These are phyloP conservation scores for Albophoma yamanashiensis DNA, from an alignment of 2,329 filamentous ascomycete genomes.

Conservation along the genomic window DNA sequence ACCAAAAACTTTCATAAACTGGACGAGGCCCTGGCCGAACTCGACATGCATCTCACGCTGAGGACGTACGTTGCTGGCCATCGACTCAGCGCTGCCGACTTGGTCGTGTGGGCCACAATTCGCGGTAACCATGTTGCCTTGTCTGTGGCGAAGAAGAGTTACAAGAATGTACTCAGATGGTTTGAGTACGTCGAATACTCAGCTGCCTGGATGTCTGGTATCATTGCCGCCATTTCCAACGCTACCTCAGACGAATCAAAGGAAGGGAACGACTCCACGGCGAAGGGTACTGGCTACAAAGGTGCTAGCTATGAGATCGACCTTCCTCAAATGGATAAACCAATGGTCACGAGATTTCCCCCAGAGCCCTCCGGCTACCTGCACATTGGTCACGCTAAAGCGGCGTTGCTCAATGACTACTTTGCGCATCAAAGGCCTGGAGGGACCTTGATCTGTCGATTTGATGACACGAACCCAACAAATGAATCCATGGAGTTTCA, in stretches of 20 bases:
- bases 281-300: slow-evolving; percentile 35
- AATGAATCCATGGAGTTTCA: slow-evolving; percentile 91
- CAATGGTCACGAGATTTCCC: slow-evolving; percentile 75
- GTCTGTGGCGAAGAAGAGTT: slow-evolving; percentile 61
- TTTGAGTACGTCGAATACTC: slow-evolving; percentile 67
- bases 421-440: slow-evolving; percentile 85
- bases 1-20: slow-evolving; percentile 61
- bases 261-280: slow-evolving; percentile 50
- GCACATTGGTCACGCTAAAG: slow-evolving; percentile 85
- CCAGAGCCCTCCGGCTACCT: slow-evolving; percentile 85
- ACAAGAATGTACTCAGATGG: slow-evolving; percentile 68
- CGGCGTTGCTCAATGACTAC: slow-evolving; percentile 78
- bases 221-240: slow-evolving; percentile 44
- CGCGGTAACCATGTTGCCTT: slow-evolving; percentile 66
- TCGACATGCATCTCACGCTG: slow-evolving; percentile 71
- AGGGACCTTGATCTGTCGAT: slow-evolving; percentile 72
- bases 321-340: slow-evolving; percentile 66
- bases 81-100: slow-evolving; percentile 59
- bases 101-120: slow-evolving; percentile 66
- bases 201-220: slow-evolving; percentile 59
- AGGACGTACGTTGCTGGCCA: slow-evolving; percentile 73
- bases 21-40: slow-evolving; percentile 55
- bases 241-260: slow-evolving; percentile 25
- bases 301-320: slow-evolving; percentile 75
- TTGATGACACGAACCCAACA: slow-evolving; percentile 87